Conservation (phyloP, 2,329 filamentous ascomycete genomes). For the Nothopassalora personata region DNA sequence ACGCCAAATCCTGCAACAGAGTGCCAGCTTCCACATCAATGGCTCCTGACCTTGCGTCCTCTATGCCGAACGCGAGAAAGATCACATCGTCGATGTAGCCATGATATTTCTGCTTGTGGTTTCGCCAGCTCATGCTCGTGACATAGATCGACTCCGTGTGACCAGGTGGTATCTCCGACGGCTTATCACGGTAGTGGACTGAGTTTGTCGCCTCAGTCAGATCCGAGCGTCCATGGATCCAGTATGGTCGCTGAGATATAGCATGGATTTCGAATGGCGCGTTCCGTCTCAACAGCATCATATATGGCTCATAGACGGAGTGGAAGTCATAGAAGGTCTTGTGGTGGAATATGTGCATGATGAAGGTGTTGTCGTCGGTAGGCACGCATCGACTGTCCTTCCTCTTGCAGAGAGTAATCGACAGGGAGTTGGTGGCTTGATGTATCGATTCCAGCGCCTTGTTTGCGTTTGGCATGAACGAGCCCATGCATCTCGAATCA, state of each 20-base stretch:
- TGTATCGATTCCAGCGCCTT: constrained; percentile 42
- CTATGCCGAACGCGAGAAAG: constrained; percentile 53
- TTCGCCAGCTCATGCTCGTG: constrained; percentile 54
- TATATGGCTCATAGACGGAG: constrained; percentile 52
- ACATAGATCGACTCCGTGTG: constrained; percentile 55
- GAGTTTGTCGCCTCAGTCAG: constrained; percentile 24
- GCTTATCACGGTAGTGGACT: constrained; percentile 10
- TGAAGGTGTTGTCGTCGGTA: constrained; percentile 48
- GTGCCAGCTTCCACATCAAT: constrained; percentile 51
- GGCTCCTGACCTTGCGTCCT: constrained; percentile 46
- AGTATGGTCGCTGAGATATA: constrained; percentile 48
- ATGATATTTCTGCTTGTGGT: constrained; percentile 45
- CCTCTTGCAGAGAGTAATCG: constrained; percentile 51
- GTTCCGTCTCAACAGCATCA: constrained; percentile 46
- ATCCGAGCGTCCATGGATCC: constrained; percentile 49
- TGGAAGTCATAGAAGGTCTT: constrained; percentile 49
- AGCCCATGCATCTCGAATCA: constrained; percentile 48
- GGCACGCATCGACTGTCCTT: constrained; percentile 42
- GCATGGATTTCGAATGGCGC: constrained; percentile 49
- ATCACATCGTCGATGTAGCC: constrained; percentile 54
- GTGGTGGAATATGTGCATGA: constrained; percentile 52
- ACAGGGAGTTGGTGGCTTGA: constrained; percentile 56
- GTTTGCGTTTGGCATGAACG: constrained; percentile 25
- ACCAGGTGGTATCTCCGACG: constrained; percentile 19
- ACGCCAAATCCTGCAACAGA: constrained; percentile 40